phyloP scores from a whole-genome alignment of 208 protist genomes.

The Endotrypanum monterogeii region DNA sequence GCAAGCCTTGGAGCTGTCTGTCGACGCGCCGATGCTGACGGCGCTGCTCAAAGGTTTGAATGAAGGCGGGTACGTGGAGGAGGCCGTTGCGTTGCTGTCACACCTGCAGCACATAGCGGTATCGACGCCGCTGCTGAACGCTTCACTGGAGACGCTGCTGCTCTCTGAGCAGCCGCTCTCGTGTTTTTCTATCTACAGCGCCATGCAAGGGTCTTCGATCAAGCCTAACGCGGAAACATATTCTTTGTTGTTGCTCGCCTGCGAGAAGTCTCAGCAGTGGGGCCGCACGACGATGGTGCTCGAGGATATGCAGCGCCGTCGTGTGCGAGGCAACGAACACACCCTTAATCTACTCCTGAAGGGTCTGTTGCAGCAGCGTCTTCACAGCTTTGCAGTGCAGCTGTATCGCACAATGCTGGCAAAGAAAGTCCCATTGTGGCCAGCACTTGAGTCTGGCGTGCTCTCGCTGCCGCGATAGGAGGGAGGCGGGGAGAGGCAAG shows the following conservation, averaged over 20 bases:
- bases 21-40: slow-evolving; percentile 77
- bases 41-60: slow-evolving; percentile 77
- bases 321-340: slow-evolving; percentile 66
- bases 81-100: slow-evolving; percentile 74
- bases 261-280: slow-evolving; percentile 81
- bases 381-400: slow-evolving; percentile 68
- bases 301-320: slow-evolving; percentile 76
- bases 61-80: slow-evolving; percentile 75
- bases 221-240: slow-evolving; percentile 74
- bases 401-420: slow-evolving; percentile 71
- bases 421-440: slow-evolving; percentile 83
- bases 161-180: slow-evolving; percentile 68
- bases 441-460: slow-evolving; percentile 60
- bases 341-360: slow-evolving; percentile 88
- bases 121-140: slow-evolving; percentile 76
- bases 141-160: slow-evolving; percentile 77
- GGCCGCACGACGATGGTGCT: slow-evolving; percentile 53
- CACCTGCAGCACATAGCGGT: slow-evolving; percentile 70
- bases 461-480: slow-evolving; percentile 8
- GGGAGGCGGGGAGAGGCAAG: background rate
- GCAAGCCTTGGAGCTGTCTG: slow-evolving; percentile 54
- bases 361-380: slow-evolving; percentile 67
- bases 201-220: slow-evolving; percentile 29
- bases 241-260: slow-evolving; percentile 77
- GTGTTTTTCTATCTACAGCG: slow-evolving; percentile 74